Conservation (phyloP, 2,329 filamentous ascomycete genomes). For the Coleophoma cylindrospora region DNA sequence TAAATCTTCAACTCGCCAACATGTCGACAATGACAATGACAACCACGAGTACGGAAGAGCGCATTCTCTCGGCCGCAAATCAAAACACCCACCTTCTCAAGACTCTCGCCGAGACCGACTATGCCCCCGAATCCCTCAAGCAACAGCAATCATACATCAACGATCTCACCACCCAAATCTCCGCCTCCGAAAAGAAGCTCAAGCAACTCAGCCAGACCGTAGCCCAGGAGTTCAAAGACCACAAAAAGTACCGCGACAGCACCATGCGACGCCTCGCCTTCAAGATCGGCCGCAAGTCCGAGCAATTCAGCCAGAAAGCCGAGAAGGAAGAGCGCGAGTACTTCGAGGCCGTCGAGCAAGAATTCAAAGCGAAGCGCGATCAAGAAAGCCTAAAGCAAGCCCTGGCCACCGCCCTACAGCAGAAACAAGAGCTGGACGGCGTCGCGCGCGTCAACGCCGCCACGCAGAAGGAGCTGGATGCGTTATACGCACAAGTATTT, state of each 20-base stretch:
- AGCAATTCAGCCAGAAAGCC: slow-evolving; percentile 42
- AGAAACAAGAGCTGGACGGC: slow-evolving; percentile 30
- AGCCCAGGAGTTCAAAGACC: slow-evolving; percentile 43
- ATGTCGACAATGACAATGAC: not conserved
- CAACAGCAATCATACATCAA: slow-evolving; percentile 39
- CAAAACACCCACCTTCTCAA: slow-evolving; percentile 38
- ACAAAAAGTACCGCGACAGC: slow-evolving; percentile 47
- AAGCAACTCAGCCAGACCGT: slow-evolving; percentile 33
- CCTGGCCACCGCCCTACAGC: slow-evolving; percentile 33
- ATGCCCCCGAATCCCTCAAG: slow-evolving; percentile 38
- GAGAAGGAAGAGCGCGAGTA: slow-evolving; percentile 51
- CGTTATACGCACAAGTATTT: slow-evolving; percentile 49
- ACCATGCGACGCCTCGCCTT: slow-evolving; percentile 46
- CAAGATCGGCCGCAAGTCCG: slow-evolving; percentile 42
- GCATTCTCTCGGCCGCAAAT: slow-evolving; percentile 33
- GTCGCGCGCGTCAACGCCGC: slow-evolving; percentile 29
- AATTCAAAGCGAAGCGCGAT: slow-evolving; percentile 38
- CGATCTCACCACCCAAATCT: slow-evolving; percentile 38
- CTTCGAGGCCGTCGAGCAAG: slow-evolving; percentile 43
- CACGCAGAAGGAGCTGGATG: slow-evolving; percentile 42
- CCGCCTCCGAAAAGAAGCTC: slow-evolving; percentile 31
- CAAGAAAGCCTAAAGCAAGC: slow-evolving; percentile 34
- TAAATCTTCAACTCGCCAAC: not conserved
- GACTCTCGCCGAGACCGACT: slow-evolving; percentile 42
- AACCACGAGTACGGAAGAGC: slow-evolving; percentile 9